Base-by-base conservation (phyloP, 345 rosid genomes). In the Anastatica hierochuntica region DNA sequence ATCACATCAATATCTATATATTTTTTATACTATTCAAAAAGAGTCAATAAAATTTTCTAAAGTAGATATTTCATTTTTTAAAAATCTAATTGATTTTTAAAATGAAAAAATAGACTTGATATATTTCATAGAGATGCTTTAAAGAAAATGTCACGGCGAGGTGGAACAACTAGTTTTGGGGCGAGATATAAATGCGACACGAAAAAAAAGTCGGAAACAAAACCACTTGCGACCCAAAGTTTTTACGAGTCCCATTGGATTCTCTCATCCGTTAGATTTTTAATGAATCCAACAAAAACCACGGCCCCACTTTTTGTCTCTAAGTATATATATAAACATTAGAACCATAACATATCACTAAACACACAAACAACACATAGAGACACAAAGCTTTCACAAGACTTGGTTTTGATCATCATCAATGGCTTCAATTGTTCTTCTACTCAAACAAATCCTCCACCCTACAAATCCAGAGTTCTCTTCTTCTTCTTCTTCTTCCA, bases 341-440 rank as follows among this genome's bases (percentile, higher is more conserved):
- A 6, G 2, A 1, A 29, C 7, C 33, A 29, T 6, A 29, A 29
- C 33, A 6, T 2, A 21, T 5, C 11, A 10, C 13, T 39, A 30
- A 8, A 56, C 17, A 39, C 37, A 18, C 33, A 29, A 66, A 36
- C 18, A 20, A 47, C 29, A 47, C 27, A 38, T 9, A 29, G 2
- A 63, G 2, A 63, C 21, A 21, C 26, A 33, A 35, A 49, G 31
- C 41, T 15, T 21, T 63, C 51, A 2, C 2, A 29, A 8, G 8
- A 10, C 39, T 7, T 33, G 2, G 3, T 2, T 3, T 29, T 8
- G 9, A 6, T 30, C 17, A 37, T 40, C 63, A 57, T 50, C 60
- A 66, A 66, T 66, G 71, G 71, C 71, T 16, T 66, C 66, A 45
- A 66, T 66, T 39, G 71, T 66, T 14, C 61, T 66, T 38, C 56